Conservation (phyloP, 2,329 filamentous ascomycete species). For the Harringtonia lauricola region DNA sequence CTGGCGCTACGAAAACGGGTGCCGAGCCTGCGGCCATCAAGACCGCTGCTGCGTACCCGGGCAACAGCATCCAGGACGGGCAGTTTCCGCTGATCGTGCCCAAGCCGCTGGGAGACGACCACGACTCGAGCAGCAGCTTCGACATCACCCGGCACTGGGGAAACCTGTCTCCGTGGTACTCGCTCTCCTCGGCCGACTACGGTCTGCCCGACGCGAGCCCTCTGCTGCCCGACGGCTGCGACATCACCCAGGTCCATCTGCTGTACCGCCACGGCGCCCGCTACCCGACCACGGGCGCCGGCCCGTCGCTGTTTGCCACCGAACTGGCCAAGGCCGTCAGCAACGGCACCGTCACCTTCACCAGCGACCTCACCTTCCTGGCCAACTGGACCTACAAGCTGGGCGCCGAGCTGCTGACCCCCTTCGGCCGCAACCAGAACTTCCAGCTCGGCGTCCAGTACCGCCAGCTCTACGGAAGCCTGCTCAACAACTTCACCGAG, state of each 20-base stretch:
- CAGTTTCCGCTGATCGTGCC: slow-evolving; percentile 20
- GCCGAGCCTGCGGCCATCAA: slow-evolving; percentile 17
- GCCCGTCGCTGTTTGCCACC: slow-evolving; percentile 18
- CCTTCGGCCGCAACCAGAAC: slow-evolving; percentile 27
- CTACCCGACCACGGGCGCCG: slow-evolving; percentile 19
- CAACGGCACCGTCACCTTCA: slow-evolving; percentile 19
- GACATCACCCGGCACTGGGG: slow-evolving; percentile 22
- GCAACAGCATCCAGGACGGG: slow-evolving; percentile 16
- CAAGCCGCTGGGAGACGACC: slow-evolving; percentile 14
- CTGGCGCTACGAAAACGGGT: slow-evolving; percentile 15
- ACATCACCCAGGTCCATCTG: slow-evolving; percentile 20
- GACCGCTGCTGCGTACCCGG: slow-evolving; percentile 18
- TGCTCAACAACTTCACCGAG: slow-evolving; percentile 30
- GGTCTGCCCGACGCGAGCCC: slow-evolving; percentile 19
- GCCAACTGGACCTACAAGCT: slow-evolving; percentile 23
- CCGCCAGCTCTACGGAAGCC: slow-evolving; percentile 28
- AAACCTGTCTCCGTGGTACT: slow-evolving; percentile 23
- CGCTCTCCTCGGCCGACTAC: slow-evolving; percentile 20
- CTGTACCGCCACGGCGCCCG: slow-evolving; percentile 22
- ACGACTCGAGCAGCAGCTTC: slow-evolving; percentile 13
- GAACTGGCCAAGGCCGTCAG: slow-evolving; percentile 22
- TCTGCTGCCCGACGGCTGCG: slow-evolving; percentile 18
- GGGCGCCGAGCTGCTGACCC: slow-evolving; percentile 23
- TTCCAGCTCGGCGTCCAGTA: slow-evolving; percentile 28
- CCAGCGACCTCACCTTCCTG: slow-evolving; percentile 18